A percentile compares a stretch with the other conserved stretches of the same genome.
phyloP scores from a whole-genome alignment of 164 flowering plant genomes.

The Nelumbo lutea region DNA sequence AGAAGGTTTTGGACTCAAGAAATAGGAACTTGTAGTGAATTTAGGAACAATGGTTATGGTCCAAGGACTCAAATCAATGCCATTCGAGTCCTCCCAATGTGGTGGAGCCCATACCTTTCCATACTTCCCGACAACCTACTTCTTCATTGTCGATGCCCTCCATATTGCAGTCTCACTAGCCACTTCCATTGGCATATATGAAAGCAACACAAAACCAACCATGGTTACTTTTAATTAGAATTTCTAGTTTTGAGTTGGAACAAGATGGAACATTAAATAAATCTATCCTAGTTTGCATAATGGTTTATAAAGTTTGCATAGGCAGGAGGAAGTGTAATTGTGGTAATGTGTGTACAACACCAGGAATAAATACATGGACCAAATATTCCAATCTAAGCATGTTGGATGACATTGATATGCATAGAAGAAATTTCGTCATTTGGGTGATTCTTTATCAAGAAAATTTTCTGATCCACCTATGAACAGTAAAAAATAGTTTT shows the following conservation, averaged over 20 bases:
- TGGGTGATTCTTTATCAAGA: not conserved
- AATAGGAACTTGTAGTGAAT: not conserved
- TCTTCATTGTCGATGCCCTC: conserved; percentile 82
- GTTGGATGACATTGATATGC: too few relatives aligned
- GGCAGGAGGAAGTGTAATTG: not conserved
- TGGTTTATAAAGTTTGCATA: too few relatives aligned
- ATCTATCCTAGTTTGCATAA: not conserved
- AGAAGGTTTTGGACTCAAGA: not conserved
- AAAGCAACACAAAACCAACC: conserved; percentile 3
- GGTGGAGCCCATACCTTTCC: conserved; percentile 89
- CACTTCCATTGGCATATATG: conserved; percentile 84
- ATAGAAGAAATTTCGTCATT: too few relatives aligned
- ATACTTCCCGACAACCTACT: conserved; percentile 61
- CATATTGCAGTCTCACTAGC: conserved; percentile 86
- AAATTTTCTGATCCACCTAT: too few relatives aligned
- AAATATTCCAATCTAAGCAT: not conserved
- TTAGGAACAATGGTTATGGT: not conserved
- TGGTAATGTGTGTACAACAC: not conserved
- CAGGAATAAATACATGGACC: not conserved
- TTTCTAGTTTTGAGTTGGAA: not conserved
- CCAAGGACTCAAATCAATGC: conserved; percentile 45
- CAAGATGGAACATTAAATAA: not conserved
- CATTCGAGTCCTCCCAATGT: conserved; percentile 84
- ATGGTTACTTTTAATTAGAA: not conserved
- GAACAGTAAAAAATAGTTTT: too few relatives aligned